Evolutionary conservation across 108 stramenopile genomes (phyloP), one percentile per base, ranked within the genome.

Genomic region (Cyclotella choctawhatcheeana): DNA sequence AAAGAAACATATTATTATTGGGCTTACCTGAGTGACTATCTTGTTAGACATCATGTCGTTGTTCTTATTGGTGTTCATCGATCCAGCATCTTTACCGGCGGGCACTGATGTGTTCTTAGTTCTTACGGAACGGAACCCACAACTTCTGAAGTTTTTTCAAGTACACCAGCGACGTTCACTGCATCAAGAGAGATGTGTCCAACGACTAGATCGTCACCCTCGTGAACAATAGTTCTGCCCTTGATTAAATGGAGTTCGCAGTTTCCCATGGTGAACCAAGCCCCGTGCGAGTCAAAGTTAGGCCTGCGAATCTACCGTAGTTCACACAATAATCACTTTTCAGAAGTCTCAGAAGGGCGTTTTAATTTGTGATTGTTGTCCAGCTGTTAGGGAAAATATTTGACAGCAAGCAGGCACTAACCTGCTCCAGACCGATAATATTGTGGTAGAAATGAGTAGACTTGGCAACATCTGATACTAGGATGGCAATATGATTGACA

Each of bases 221-320:
- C 12, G 44, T 30, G 63, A 7, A 44, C 63, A 33, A 64, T 17
- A 22, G 63, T 35, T n/a, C 14, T 44, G 7, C 63, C 63, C 12
- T 44, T 40, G 43, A 64, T 64, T 10, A 64, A 21, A 18, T 64
- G 63, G n/a, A 64, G 22, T 21, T 64, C 63, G 34, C 35, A 44
- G 33, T 64, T 64, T 8, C 63, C 63, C 18, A 40, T 44, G 13
- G 63, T 64, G 34, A 64, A 64, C 63, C 63, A 64, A n/a, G 63
- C 63, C 8, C 63, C 63, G 44, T 64, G 34, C 5, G 40, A 24
- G 24, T 64, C 34, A 64, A 64, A 64, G 63, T 64, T 64, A 5
- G 63, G 63, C 22, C 63, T 30, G n/a, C n/a, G n/a, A n/a, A n/a
- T n/a, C n/a, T n/a, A n/a, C n/a, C n/a, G n/a, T n/a, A n/a, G n/a